Evolutionary conservation across 2,329 filamentous ascomycete genomes (phyloP).

Genomic region (Colletotrichum sp.): DNA sequence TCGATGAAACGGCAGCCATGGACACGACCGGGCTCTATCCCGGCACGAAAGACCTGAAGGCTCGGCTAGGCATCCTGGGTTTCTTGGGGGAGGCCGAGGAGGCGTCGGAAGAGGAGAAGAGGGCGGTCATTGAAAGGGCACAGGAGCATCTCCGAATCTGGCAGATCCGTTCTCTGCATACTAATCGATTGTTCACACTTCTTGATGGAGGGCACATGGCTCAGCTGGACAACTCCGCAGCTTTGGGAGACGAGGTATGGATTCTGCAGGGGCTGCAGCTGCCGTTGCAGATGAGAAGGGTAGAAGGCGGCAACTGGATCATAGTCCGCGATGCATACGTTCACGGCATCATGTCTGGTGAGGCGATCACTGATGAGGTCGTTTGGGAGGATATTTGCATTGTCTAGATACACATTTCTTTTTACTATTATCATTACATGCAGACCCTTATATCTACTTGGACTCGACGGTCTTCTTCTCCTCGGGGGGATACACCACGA

Average conservation of each 20-base stretch:
- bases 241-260: not conserved
- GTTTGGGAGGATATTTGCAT: not conserved
- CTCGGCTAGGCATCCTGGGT: not conserved
- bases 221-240: not conserved
- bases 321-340: not conserved
- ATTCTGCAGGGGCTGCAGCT: not conserved
- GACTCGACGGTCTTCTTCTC: not conserved
- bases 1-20: not conserved
- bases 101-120: not conserved
- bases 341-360: not conserved
- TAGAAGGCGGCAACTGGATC: not conserved
- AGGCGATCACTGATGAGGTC: not conserved
- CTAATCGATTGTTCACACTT: not conserved
- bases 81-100: not conserved
- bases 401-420: not conserved
- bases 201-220: not conserved
- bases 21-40: not conserved
- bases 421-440: not conserved
- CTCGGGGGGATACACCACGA: constrained; percentile 66
- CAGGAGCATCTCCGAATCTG: not conserved
- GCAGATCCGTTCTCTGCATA: not conserved
- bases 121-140: not conserved
- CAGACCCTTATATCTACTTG: not conserved
- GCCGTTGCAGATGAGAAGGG: not conserved
- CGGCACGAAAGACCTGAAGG: not conserved